A percentile compares a stretch with the other conserved stretches of the same genome.
These are phyloP conservation scores for Eucommia ulmoides DNA, from an alignment of 257 asterid species.

Conservation along the genomic window DNA sequence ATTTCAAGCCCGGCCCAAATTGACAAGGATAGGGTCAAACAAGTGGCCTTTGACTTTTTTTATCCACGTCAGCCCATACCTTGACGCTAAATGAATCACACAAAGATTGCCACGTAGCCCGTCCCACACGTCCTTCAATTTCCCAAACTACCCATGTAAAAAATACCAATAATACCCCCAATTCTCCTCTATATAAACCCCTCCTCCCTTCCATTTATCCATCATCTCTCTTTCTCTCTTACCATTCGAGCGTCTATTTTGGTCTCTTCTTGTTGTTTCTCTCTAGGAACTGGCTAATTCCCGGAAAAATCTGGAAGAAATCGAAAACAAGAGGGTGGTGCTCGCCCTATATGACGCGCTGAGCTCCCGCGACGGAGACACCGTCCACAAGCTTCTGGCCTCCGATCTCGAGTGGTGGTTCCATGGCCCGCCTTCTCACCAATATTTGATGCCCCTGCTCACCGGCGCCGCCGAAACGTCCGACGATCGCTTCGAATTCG, in stretches of 20 bases:
- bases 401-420: slow-evolving; percentile 99
- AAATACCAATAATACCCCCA: slow-evolving; percentile 4
- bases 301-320: slow-evolving; percentile 83
- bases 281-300: slow-evolving; percentile 67
- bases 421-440: slow-evolving; percentile 98
- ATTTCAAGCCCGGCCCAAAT: too few relatives aligned
- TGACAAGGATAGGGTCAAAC: too few relatives aligned
- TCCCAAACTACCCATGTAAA: too few relatives aligned
- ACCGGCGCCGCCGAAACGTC: slow-evolving; percentile 55
- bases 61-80: too few relatives aligned
- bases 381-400: slow-evolving; percentile 67
- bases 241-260: too few relatives aligned
- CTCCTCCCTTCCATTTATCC: background rate
- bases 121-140: too few relatives aligned
- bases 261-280: background rate
- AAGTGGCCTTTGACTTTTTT: too few relatives aligned
- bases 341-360: slow-evolving; percentile 98
- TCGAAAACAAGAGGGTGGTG: slow-evolving; percentile 74
- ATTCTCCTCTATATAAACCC: background rate
- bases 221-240: background rate
- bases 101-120: too few relatives aligned
- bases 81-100: too few relatives aligned
- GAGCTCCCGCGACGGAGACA: slow-evolving; percentile 55
- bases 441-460: slow-evolving; percentile 90
- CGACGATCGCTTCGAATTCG: slow-evolving; percentile 39